A percentile compares a stretch with the other conserved stretches of the same genome.
Evolutionary conservation across 257 asterid genomes (phyloP).

Genomic region (Jacaranda mimosifolia): DNA sequence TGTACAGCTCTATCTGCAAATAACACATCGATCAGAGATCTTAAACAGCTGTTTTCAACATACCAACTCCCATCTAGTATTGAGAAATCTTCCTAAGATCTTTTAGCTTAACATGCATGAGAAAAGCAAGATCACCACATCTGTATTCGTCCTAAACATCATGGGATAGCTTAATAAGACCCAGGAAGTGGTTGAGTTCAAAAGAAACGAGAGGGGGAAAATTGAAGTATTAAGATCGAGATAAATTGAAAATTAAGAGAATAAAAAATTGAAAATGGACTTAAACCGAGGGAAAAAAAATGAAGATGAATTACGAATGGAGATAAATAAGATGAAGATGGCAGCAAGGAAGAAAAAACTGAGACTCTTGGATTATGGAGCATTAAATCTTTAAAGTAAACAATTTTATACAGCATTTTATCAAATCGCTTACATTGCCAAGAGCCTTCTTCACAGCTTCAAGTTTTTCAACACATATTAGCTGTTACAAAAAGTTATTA

Average conservation of each 20-base stretch:
- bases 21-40: constrained; percentile 31
- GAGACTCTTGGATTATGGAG: neutral
- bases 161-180: neutral
- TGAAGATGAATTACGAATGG: constrained; percentile 23
- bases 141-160: too few relatives aligned
- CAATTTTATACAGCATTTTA: neutral
- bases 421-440: neutral
- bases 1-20: constrained; percentile 85
- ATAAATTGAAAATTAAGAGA: neutral
- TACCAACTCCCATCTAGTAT: constrained; percentile 7
- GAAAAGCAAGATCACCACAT: neutral
- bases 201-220: neutral
- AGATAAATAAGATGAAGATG: constrained; percentile 16
- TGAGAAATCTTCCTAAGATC: constrained; percentile 22
- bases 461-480: constrained; percentile 12
- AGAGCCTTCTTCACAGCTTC: neutral
- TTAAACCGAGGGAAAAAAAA: neutral
- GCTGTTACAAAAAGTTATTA: constrained; percentile 19
- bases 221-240: neutral
- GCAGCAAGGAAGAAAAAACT: constrained; percentile 15
- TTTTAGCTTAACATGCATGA: neutral
- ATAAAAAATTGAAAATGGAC: neutral
- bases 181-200: constrained; percentile 13
- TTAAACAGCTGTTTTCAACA: neutral
- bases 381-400: constrained; percentile 18